phyloP scores from a whole-genome alignment of 257 asterid species.

The Solanum ahanhuiri region DNA sequence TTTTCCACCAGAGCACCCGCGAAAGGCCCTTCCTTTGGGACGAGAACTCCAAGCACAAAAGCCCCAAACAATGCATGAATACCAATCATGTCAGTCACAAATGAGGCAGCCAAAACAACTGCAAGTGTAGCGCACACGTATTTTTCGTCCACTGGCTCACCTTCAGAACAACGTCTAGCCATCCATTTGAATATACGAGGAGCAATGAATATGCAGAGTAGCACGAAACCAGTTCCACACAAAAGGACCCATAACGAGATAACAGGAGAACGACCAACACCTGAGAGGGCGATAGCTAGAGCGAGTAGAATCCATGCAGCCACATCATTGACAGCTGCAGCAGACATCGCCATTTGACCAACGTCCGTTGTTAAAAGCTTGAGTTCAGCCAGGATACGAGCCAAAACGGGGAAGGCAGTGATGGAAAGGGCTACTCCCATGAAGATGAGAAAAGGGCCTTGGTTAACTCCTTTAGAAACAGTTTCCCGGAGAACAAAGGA shows the following conservation, averaged over 20 bases:
- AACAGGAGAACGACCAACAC: constrained; percentile 38
- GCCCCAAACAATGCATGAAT: constrained; percentile 88
- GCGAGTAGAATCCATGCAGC: constrained; percentile 85
- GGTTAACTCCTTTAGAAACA: constrained; percentile 27
- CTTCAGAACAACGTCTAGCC: constrained; percentile 46
- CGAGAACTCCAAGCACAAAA: constrained; percentile 64
- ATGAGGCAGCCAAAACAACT: constrained; percentile 56
- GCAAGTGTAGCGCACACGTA: constrained; percentile 53
- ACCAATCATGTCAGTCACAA: constrained; percentile 60
- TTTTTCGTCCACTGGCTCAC: constrained; percentile 62
- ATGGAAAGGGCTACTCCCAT: constrained; percentile 89
- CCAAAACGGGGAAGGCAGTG: constrained; percentile 80
- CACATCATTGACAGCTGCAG: constrained; percentile 76
- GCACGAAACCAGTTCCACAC: constrained; percentile 45
- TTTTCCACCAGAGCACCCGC: constrained; percentile 73
- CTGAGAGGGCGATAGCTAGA: constrained; percentile 59
- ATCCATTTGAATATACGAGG: constrained; percentile 64
- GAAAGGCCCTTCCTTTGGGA: constrained; percentile 76
- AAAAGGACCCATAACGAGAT: constrained; percentile 64
- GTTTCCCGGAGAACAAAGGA: constrained; percentile 45
- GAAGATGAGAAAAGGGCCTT: constrained; percentile 49
- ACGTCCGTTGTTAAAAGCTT: constrained; percentile 74
- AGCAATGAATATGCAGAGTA: constrained; percentile 18
- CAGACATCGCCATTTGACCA: constrained; percentile 74
- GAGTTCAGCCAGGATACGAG: constrained; percentile 78